These are phyloP conservation scores for Periconia digitata DNA, from an alignment of 2,329 filamentous ascomycete species.

Conservation along the genomic window DNA sequence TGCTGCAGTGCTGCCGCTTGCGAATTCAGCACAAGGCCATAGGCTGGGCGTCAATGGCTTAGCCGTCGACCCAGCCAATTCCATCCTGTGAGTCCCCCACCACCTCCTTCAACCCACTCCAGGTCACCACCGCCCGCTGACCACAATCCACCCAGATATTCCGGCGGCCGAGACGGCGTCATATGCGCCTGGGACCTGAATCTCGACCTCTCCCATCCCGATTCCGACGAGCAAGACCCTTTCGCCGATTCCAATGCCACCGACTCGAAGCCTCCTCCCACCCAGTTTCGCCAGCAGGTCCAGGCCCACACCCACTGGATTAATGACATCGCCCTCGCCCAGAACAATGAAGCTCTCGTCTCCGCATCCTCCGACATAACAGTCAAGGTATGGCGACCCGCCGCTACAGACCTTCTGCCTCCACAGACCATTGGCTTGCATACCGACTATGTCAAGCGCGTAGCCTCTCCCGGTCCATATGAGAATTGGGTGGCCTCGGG, in stretches of 20 bases:
- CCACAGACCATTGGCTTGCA: constrained; percentile 87
- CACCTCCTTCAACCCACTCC: constrained; percentile 2
- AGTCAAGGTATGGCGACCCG: constrained; percentile 88
- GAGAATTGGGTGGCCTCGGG: constrained; percentile 91
- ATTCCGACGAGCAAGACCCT: constrained; percentile 44
- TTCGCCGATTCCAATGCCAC: constrained; percentile 40
- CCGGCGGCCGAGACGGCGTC: constrained; percentile 90
- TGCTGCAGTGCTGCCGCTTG: constrained; percentile 67
- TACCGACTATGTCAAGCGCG: constrained; percentile 93
- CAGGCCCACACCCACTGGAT: constrained; percentile 95
- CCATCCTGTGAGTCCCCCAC: constrained; percentile 71
- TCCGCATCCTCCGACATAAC: constrained; percentile 93
- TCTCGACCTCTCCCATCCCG: constrained; percentile 59
- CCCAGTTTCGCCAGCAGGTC: constrained; percentile 63
- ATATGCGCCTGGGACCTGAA: constrained; percentile 95
- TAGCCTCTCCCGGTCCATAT: constrained; percentile 72
- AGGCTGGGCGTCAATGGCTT: constrained; percentile 93
- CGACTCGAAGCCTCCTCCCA: constrained; percentile 46
- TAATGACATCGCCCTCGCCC: constrained; percentile 83
- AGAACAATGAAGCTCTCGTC: constrained; percentile 76
- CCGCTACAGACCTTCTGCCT: constrained; percentile 62
- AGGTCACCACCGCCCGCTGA: constrained; percentile 7
- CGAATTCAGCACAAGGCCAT: constrained; percentile 79
- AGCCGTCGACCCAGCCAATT: constrained; percentile 78
- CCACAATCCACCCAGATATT: constrained; percentile 66